A percentile compares a stretch with the other conserved stretches of the same genome.
Evolutionary conservation across 225 moss, liverwort and hornwort genomes (phyloP).

Genomic region (Marchantia polymorpha): DNA sequence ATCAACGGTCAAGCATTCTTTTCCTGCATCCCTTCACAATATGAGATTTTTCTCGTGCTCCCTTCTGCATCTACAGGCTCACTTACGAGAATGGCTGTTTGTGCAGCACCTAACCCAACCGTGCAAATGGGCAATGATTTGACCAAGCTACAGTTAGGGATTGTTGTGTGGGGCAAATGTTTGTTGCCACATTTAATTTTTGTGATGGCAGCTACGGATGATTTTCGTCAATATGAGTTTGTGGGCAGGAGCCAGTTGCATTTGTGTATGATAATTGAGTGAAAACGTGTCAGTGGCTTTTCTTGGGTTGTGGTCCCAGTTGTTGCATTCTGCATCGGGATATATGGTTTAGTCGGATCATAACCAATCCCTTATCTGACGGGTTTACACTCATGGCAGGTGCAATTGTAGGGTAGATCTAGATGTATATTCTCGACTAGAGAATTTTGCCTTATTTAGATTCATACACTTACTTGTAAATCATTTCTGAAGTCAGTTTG

Average conservation of each 20-base stretch:
- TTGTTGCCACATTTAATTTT: constrained; percentile 15
- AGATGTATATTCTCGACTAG: not conserved
- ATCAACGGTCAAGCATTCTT: constrained; percentile 20
- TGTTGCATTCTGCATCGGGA: no score
- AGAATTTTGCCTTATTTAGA: not conserved
- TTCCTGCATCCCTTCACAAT: constrained; percentile 17
- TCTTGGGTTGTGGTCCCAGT: not conserved
- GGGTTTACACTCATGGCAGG: not conserved
- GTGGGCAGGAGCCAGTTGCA: constrained; percentile 16
- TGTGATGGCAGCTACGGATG: constrained; percentile 20
- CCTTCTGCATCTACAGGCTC: constrained; percentile 12
- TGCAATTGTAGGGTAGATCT: not conserved
- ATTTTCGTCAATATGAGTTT: constrained; percentile 27
- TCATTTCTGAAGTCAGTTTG: not conserved
- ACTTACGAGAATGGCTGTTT: constrained; percentile 5
- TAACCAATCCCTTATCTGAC: not conserved
- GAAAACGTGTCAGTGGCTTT: not conserved
- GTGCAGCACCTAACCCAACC: constrained; percentile 15
- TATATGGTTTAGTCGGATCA: not conserved
- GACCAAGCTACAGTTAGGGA: constrained; percentile 17
- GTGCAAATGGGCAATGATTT: constrained; percentile 13
- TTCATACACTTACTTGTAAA: not conserved
- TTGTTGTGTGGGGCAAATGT: constrained; percentile 17
- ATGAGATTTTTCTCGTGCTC: constrained; percentile 13
- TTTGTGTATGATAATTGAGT: constrained; percentile 27